These are phyloP conservation scores for Lagenidium sp. DNA, from an alignment of 352 stramenopile species.

Conservation along the genomic window DNA sequence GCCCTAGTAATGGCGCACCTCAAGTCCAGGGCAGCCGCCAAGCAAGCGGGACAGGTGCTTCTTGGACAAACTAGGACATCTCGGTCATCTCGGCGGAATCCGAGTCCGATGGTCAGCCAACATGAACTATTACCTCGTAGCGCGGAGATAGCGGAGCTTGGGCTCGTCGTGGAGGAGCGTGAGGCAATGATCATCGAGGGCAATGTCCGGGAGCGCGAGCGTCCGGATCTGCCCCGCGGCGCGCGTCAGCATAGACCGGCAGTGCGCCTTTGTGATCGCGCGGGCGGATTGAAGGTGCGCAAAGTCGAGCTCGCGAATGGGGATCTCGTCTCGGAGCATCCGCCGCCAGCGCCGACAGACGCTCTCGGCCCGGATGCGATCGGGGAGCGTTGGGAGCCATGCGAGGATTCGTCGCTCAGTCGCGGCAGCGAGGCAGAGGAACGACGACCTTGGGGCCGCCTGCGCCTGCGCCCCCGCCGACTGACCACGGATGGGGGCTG, in stretches of 20 bases:
- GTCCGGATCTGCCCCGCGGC: not conserved
- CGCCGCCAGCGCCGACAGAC: constrained; percentile 50
- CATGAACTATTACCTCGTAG: not conserved
- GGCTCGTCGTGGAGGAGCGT: too few species aligned
- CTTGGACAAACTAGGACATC: constrained; percentile 8
- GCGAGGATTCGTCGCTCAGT: constrained; percentile 31
- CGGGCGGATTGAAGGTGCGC: constrained; percentile 16
- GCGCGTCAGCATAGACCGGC: constrained; percentile 7
- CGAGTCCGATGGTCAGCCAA: not conserved
- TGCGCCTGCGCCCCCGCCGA: too few species aligned
- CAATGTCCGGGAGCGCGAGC: not conserved
- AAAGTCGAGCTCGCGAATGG: constrained; percentile 42
- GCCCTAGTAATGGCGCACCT: not conserved
- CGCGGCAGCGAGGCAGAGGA: too few species aligned
- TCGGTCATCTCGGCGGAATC: too few species aligned
- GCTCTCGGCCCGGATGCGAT: constrained; percentile 34
- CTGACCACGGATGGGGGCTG: too few species aligned
- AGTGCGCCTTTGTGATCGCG: constrained; percentile 21
- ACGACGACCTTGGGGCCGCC: too few species aligned
- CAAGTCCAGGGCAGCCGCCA: not conserved
- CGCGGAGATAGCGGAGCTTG: too few species aligned
- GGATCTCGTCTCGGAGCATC: constrained; percentile 26
- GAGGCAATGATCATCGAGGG: not conserved
- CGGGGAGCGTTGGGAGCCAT: constrained; percentile 40
- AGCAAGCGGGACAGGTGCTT: constrained; percentile 9